phyloP scores from a whole-genome alignment of 768 basidiomycete genomes.

The Tylopilus rubrobrunneus region DNA sequence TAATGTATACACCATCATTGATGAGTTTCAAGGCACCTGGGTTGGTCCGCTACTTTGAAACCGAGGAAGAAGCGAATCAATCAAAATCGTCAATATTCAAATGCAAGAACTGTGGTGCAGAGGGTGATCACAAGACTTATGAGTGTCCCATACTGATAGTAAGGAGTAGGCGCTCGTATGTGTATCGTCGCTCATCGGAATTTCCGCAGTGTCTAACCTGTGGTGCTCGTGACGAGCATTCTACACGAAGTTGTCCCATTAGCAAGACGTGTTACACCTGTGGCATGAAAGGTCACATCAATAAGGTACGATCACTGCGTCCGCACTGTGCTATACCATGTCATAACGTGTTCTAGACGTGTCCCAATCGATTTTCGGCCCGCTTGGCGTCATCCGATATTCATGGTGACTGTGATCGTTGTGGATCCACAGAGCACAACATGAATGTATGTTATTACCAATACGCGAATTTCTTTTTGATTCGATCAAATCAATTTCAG shows the following conservation, averaged over 20 bases:
- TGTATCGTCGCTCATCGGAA: neutral
- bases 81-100: constrained; percentile 46
- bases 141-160: constrained; percentile 76
- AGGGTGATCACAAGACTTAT: constrained; percentile 63
- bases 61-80: constrained; percentile 34
- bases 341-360: constrained; percentile 43
- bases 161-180: constrained; percentile 24
- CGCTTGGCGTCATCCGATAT: constrained; percentile 14
- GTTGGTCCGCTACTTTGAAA: constrained; percentile 63
- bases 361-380: constrained; percentile 55
- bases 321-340: neutral
- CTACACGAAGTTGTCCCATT: constrained; percentile 73
- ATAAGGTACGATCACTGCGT: constrained; percentile 38
- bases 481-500: constrained; percentile 34
- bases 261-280: constrained; percentile 78
- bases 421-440: constrained; percentile 60
- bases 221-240: constrained; percentile 76
- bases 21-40: constrained; percentile 39
- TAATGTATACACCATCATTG: neutral
- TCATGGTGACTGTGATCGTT: constrained; percentile 61
- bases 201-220: constrained; percentile 68
- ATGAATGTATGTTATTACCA: constrained; percentile 47
- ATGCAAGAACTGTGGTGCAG: constrained; percentile 76
- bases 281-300: constrained; percentile 82
- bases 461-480: neutral